Percentiles rank a stretch among this genome's conserved stretches.
phyloP scores from a whole-genome alignment of 495 filamentous ascomycete species.

The Pseudomonodictys pantanalensis region DNA sequence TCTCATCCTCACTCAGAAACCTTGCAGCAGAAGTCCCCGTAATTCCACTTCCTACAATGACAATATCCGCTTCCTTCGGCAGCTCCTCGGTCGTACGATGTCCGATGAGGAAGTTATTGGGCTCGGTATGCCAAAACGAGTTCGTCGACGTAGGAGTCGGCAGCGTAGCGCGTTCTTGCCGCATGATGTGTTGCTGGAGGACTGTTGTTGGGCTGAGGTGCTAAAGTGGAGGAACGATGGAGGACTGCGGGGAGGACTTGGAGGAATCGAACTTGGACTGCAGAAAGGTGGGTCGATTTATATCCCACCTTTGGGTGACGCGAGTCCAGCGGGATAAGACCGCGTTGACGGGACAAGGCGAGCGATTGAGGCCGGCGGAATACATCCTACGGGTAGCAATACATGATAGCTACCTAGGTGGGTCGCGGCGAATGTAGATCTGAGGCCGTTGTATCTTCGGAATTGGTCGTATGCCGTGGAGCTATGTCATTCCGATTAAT shows the following conservation, averaged over 20 bases:
- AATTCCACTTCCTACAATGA: conserved; percentile 72
- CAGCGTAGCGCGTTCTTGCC: conserved; percentile 13
- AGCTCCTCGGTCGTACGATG: conserved; percentile 60
- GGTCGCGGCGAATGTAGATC: no score
- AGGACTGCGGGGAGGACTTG: neutral
- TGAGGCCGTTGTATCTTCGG: no score
- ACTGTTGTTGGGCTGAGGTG: neutral
- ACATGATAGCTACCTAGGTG: no score
- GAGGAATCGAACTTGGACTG: neutral
- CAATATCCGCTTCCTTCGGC: conserved; percentile 58
- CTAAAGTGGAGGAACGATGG: neutral
- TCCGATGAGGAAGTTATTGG: conserved; percentile 52
- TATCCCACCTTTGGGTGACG: no score
- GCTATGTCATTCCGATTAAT: no score
- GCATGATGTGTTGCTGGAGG: conserved; percentile 5
- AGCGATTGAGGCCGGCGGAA: no score
- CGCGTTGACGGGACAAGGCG: no score
- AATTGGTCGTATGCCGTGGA: no score
- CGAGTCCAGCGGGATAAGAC: no score
- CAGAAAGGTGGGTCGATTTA: neutral
- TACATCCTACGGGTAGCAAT: no score
- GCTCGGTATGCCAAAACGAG: conserved; percentile 73
- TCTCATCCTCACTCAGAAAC: conserved; percentile 52
- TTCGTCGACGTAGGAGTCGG: conserved; percentile 45
- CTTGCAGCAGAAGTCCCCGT: conserved; percentile 65